Evolutionary conservation across 768 basidiomycete genomes (phyloP), one percentile per base, ranked within the genome.

Genomic region (Naganishia randhawae): DNA sequence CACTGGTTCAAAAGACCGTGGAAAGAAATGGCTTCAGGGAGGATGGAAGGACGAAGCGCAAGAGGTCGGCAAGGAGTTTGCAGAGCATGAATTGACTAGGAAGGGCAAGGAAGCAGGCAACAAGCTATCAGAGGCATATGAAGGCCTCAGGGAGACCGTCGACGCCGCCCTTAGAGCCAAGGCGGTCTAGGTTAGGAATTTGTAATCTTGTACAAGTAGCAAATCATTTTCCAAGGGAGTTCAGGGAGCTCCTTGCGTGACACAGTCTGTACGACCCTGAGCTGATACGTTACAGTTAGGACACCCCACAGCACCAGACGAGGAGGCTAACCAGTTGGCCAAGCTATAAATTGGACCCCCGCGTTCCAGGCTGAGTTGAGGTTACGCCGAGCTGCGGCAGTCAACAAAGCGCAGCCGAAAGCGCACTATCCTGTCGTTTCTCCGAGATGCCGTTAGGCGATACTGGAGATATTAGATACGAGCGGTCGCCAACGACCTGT

Each of bases 31-130:
- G 69, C 53, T 69, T 2, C 54, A 54, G 14, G 52, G 45, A 13
- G 69, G 64, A 19, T 69, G 69, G 69, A 69, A 69, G 55, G 52
- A 55, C 35, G 69, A 69, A 39, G 19, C 52, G n/a, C 32, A 41
- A 17, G 53, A 29, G 8, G 69, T 54, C 13, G 66, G 66, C 22
- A 29, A 45, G 42, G 66, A 67, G 33, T 67, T 61, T 29, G 51
- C 29, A 1, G 52, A 29, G 54, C 52, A 67, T 17, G 66, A 67
- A 25, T 25, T 67, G 66, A 57, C 45, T 39, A 29, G 27, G 31
- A 57, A 42, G 19, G 66, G 53, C 13, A 67, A 25, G 54, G 35
- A 11, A 1, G 66, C 37, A 10, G 66, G 52, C n/a, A 53, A 27
- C 25, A 67, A 67, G 66, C 39, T 67, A 16, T 39, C 52, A 37